Evolutionary conservation across 495 filamentous ascomycete genomes (phyloP).

Genomic region (Gamarada debralockiae): DNA sequence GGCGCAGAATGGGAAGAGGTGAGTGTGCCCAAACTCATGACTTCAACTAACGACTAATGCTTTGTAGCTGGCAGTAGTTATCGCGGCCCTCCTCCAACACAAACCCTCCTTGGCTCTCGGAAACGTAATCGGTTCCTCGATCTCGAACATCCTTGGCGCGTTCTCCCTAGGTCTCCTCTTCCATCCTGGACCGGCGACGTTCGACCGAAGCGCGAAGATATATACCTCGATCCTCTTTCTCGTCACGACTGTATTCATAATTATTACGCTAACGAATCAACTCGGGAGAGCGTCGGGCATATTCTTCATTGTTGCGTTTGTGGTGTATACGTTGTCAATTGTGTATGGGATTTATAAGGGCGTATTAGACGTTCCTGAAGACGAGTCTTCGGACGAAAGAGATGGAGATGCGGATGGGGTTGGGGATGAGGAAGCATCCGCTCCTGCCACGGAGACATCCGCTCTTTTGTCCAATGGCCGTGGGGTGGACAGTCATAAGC

Average conservation of each 20-base stretch:
- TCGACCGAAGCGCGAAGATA: constrained; percentile 45
- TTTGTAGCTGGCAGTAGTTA: constrained; percentile 47
- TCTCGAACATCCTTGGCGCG: constrained; percentile 54
- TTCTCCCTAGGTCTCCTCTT: constrained; percentile 51
- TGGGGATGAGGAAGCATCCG: background rate
- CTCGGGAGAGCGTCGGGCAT: constrained; percentile 31
- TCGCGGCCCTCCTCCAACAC: constrained; percentile 40
- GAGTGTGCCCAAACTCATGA: background rate
- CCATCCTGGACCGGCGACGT: constrained; percentile 26
- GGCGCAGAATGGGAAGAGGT: constrained; percentile 59
- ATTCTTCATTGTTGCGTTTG: constrained; percentile 39
- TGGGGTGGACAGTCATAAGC: background rate
- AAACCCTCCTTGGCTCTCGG: constrained; percentile 48
- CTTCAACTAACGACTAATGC: background rate
- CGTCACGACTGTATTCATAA: constrained; percentile 34
- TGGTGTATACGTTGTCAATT: constrained; percentile 43
- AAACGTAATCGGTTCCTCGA: constrained; percentile 51
- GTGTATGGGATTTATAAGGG: constrained; percentile 42
- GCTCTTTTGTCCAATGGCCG: background rate
- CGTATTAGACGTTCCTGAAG: constrained; percentile 32
- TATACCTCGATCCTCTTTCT: constrained; percentile 37
- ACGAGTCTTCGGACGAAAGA: constrained; percentile 33
- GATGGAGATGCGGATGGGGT: constrained; percentile 22
- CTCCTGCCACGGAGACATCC: background rate
- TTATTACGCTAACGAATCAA: constrained; percentile 28